Percentiles rank a stretch among this genome's conserved stretches.
Evolutionary conservation across 2,329 filamentous ascomycete genomes (phyloP).

Genomic region (Apiospora pterosperma): DNA sequence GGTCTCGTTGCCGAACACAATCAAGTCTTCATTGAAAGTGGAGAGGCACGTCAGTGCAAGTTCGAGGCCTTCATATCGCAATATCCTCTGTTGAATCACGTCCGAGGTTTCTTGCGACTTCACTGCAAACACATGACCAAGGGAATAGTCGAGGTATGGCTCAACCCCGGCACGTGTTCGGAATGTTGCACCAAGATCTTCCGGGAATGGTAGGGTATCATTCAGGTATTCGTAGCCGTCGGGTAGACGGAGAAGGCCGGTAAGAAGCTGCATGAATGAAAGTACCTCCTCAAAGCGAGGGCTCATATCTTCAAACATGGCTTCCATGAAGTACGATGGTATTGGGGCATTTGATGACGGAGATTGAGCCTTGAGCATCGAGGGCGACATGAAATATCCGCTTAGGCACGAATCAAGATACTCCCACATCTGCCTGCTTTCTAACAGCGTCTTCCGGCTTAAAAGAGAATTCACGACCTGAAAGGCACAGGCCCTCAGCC

Average conservation of each 20-base stretch:
- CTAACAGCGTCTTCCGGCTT: slow-evolving; percentile 64
- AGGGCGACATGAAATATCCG: slow-evolving; percentile 43
- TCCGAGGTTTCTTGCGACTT: slow-evolving; percentile 64
- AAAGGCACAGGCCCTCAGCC: slow-evolving; percentile 81
- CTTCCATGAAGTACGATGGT: slow-evolving; percentile 45
- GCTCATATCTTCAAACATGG: slow-evolving; percentile 70
- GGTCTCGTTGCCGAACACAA: slow-evolving; percentile 78
- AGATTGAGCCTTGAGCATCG: slow-evolving; percentile 23
- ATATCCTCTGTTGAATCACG: slow-evolving; percentile 64
- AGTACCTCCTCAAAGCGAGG: slow-evolving; percentile 81
- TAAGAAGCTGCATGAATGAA: slow-evolving; percentile 76
- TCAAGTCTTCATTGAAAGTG: slow-evolving; percentile 91
- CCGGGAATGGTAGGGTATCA: slow-evolving; percentile 81
- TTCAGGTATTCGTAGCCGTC: slow-evolving; percentile 59
- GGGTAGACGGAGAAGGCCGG: slow-evolving; percentile 66
- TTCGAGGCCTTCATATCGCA: slow-evolving; percentile 78
- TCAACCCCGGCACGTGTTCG: slow-evolving; percentile 81
- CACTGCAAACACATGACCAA: slow-evolving; percentile 73
- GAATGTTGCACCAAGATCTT: slow-evolving; percentile 73
- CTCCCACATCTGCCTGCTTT: slow-evolving; percentile 74
- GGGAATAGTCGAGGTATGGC: slow-evolving; percentile 85
- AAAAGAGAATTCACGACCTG: slow-evolving; percentile 73
- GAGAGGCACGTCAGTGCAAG: slow-evolving; percentile 77
- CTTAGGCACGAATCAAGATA: slow-evolving; percentile 77
- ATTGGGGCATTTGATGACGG: slow-evolving; percentile 22